Evolutionary conservation across 1,284 basidiomycete species (phyloP), one percentile per base, ranked within the genome.

Genomic region (Puccinia horiana): DNA sequence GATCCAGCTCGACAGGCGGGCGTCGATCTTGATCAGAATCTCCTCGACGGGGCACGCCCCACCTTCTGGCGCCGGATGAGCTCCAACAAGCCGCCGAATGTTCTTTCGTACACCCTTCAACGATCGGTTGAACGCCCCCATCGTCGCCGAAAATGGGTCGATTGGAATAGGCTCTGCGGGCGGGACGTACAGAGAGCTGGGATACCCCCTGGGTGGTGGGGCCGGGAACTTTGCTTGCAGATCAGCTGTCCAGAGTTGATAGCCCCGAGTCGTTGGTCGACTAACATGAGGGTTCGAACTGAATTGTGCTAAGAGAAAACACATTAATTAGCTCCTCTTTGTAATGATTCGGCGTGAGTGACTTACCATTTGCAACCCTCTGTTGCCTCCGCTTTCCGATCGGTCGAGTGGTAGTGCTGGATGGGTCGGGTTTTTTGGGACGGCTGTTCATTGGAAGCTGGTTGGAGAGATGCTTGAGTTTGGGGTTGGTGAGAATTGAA

Each of bases 121-220:
- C 16, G 76, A 77, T 23, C 76, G 76, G n/a, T 77, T 77, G 63
- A 77, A 77, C n/a, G 76, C 58, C 4, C 76, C 76, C 58, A 77
- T 63, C 23, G 58, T 65, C 14, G 76, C 56, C 44, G 76, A 77
- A 37, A 65, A 65, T 20, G 58, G 40, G 61, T 77, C 76, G 12
- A 77, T n/a, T n/a, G 58, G 44, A 1, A 77, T 77, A 12, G 63
- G 42, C 63, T 77, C 76, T 4, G 44, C 47, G 18, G 58, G 58
- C 16, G 76, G 76, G 12, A 65, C 32, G 61, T 65, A 65, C 14
- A 77, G 44, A 18, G 76, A 77, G 40, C 58, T 42, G 32, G 76
- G 76, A 42, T 65, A 77, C 20, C 63, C 58, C 29, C 42, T 6
- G 32, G 76, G 76, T 23, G 76, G 76, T 16, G 76, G 76, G 18